Conservation (phyloP, 2,329 filamentous ascomycete species). For the Pezicula neosporulosa region DNA sequence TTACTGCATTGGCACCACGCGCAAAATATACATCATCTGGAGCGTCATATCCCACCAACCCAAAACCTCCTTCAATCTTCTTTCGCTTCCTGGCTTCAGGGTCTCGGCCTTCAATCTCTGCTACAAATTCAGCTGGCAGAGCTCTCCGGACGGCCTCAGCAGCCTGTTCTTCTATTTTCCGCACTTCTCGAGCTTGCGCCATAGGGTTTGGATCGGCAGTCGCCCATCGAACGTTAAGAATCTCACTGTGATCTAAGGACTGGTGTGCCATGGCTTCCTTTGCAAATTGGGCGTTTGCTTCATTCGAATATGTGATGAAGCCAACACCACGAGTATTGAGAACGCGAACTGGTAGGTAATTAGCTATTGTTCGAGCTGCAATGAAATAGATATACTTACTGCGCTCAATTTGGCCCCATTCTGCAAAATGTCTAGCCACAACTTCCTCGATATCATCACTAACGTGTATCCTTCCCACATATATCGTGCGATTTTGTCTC, state of each 20-base stretch:
- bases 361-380: constrained; percentile 16
- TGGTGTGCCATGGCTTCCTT: constrained; percentile 97
- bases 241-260: constrained; percentile 83
- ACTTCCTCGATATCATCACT: constrained; percentile 97
- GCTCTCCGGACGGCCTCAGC: constrained; percentile 89
- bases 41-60: constrained; percentile 73
- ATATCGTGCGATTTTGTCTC: constrained; percentile 90
- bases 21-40: constrained; percentile 94
- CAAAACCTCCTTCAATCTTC: constrained; percentile 86
- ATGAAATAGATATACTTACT: constrained; percentile 32
- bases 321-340: constrained; percentile 86
- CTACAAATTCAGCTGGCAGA: constrained; percentile 84
- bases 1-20: constrained; percentile 66
- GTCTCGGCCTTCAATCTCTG: constrained; percentile 89
- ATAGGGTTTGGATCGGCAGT: constrained; percentile 95
- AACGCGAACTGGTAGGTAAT: constrained; percentile 56
- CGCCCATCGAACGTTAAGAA: constrained; percentile 95
- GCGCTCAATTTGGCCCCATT: constrained; percentile 93
- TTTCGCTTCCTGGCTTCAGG: constrained; percentile 83
- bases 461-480: constrained; percentile 90
- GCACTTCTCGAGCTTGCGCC: constrained; percentile 87
- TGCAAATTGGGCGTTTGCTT: constrained; percentile 85
- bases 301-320: constrained; percentile 92
- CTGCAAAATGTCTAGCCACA: constrained; percentile 88
- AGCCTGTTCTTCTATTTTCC: constrained; percentile 89